A percentile compares a stretch with the other conserved stretches of the same genome.
Evolutionary conservation across 257 asterid genomes (phyloP).

Genomic region (Solanum lycopersicoides): DNA sequence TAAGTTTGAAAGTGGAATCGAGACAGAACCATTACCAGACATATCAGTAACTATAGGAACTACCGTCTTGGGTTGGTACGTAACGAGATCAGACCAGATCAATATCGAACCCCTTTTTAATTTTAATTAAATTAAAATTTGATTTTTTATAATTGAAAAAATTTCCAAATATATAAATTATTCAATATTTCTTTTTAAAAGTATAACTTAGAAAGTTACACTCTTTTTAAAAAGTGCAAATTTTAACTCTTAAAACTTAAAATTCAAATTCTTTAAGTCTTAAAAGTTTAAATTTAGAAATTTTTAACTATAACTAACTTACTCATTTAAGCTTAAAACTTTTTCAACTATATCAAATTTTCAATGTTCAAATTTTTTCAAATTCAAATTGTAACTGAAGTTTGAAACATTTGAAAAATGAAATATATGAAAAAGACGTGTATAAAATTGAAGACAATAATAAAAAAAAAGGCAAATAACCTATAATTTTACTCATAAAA

Average conservation of each 20-base stretch:
- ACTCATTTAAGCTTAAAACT: not conserved
- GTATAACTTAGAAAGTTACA: not conserved
- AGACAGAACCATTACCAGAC: not conserved
- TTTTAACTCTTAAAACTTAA: no score
- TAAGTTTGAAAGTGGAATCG: not conserved
- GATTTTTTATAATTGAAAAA: no score
- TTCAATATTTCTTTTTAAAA: no score
- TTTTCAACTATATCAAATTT: not conserved
- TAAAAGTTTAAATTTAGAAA: not conserved
- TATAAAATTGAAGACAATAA: not conserved
- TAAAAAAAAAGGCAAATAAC: not conserved
- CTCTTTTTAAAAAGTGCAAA: not conserved
- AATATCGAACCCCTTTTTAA: not conserved
- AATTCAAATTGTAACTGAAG: not conserved
- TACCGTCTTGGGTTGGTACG: not conserved
- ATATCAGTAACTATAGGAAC: not conserved
- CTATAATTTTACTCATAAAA: not conserved
- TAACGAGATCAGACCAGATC: not conserved
- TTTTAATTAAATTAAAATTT: no score
- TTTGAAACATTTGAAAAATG: not conserved
- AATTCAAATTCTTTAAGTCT: not conserved
- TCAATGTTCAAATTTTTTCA: not conserved
- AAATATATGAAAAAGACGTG: not conserved
- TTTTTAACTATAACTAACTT: not conserved
- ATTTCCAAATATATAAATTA: no score